Evolutionary conservation across 345 rosid genomes (phyloP).

Genomic region (Ceriops decandra): DNA sequence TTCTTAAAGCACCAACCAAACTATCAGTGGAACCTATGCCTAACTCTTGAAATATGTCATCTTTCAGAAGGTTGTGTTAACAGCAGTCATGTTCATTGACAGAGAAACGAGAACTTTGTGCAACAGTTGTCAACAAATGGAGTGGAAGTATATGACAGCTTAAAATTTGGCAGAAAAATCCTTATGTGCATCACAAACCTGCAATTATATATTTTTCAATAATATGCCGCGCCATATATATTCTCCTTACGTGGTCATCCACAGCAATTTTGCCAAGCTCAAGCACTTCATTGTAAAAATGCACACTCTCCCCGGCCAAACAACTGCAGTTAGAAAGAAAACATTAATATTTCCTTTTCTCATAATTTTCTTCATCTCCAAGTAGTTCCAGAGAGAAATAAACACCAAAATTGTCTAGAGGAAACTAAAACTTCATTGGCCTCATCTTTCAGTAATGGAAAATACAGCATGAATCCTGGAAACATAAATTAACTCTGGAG

Average conservation of each 20-base stretch:
- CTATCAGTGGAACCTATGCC: neutral
- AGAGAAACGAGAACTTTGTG: neutral
- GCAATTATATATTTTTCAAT: slow-evolving; percentile 70
- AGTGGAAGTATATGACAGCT: neutral
- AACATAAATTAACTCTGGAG: neutral
- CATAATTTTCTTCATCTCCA: neutral
- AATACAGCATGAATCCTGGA: neutral
- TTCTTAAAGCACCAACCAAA: neutral
- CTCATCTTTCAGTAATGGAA: neutral
- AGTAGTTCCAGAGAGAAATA: neutral
- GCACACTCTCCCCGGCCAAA: slow-evolving; percentile 85
- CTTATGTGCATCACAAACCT: slow-evolving; percentile 38
- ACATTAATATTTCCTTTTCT: neutral
- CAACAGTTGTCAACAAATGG: neutral
- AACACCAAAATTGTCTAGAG: neutral
- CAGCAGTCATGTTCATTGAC: too few relatives aligned
- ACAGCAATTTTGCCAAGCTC: slow-evolving; percentile 70
- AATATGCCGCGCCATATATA: slow-evolving; percentile 87
- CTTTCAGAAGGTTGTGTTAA: neutral
- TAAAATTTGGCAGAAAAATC: slow-evolving; percentile 11
- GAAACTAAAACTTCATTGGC: neutral
- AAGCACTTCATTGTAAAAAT: slow-evolving; percentile 79
- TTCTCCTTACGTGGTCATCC: slow-evolving; percentile 63
- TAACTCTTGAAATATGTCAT: neutral
- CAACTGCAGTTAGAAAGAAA: slow-evolving; percentile 47